Evolutionary conservation across 257 asterid genomes (phyloP).

Genomic region (Solanum habrochaites): DNA sequence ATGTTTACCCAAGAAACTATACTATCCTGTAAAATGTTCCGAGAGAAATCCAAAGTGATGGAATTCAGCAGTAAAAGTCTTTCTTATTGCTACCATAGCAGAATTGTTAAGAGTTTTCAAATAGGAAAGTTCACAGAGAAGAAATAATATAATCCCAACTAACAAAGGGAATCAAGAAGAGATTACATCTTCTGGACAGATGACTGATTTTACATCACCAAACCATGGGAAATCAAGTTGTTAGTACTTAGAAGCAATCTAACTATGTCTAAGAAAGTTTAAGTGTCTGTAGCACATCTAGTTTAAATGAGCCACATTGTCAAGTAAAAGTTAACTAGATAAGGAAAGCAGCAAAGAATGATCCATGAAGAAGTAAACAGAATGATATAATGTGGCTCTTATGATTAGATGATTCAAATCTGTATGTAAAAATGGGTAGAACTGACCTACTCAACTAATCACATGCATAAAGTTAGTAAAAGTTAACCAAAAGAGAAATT

Average conservation of each 20-base stretch:
- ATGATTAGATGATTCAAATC: not conserved
- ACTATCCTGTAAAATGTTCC: not conserved
- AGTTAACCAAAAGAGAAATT: not conserved
- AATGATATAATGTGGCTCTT: not conserved
- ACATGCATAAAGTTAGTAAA: not conserved
- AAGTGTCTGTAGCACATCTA: not conserved
- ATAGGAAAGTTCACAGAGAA: not conserved
- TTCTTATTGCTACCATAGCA: not conserved
- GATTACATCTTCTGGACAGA: not conserved
- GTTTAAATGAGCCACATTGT: not conserved
- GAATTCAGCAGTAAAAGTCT: not conserved
- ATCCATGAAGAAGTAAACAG: not conserved
- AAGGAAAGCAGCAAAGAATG: not conserved
- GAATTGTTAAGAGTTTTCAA: not conserved
- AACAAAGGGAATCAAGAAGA: not conserved
- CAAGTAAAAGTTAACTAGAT: not conserved
- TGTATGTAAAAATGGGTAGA: not conserved
- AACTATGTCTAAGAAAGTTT: not conserved
- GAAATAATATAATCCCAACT: not conserved
- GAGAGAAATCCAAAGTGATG: not conserved
- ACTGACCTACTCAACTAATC: not conserved
- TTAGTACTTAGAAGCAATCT: not conserved
- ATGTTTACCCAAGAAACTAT: not conserved
- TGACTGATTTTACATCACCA: not conserved
- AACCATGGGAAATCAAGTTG: not conserved